Conservation (phyloP, 1,284 basidiomycete species). For the Jaminaea rosea region DNA sequence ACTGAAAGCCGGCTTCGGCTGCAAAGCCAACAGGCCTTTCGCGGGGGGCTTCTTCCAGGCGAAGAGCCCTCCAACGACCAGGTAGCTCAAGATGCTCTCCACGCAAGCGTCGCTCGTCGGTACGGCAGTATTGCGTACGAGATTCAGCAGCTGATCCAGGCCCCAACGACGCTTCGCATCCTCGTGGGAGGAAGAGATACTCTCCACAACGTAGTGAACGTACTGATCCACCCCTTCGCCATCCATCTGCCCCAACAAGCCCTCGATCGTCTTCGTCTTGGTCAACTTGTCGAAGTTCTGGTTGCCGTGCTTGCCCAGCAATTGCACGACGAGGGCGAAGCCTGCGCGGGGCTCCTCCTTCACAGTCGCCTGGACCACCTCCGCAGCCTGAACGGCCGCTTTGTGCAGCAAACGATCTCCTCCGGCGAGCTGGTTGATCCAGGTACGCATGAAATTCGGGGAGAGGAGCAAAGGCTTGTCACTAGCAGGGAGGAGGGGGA, state of each 20-base stretch:
- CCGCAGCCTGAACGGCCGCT: constrained; percentile 59
- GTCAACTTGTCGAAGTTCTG: constrained; percentile 85
- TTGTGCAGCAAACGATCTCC: constrained; percentile 81
- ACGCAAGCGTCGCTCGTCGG: constrained; percentile 75
- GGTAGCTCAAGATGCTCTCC: constrained; percentile 66
- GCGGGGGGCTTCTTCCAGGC: constrained; percentile 50
- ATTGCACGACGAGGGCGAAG: constrained; percentile 72
- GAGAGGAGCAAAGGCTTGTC: constrained; percentile 82
- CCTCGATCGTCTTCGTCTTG: constrained; percentile 84
- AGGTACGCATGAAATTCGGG: constrained; percentile 88
- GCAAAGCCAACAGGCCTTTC: constrained; percentile 43
- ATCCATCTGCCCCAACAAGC: constrained; percentile 68
- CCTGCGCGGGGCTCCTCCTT: constrained; percentile 69
- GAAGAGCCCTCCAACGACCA: constrained; percentile 58
- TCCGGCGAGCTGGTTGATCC: constrained; percentile 88
- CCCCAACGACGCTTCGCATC: constrained; percentile 58
- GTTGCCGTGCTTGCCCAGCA: constrained; percentile 76
- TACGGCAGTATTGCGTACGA: constrained; percentile 70
- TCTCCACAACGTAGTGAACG: constrained; percentile 48
- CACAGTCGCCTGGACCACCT: constrained; percentile 66
- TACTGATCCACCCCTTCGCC: constrained; percentile 68
- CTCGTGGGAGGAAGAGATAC: constrained; percentile 8
- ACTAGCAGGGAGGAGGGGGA: constrained; percentile 60
- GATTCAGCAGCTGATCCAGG: constrained; percentile 70
- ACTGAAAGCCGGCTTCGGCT: constrained; percentile 63